Evolutionary conservation across 306 rosid genomes (phyloP), one percentile per base, ranked within the genome.

Genomic region (Quercus robur): DNA sequence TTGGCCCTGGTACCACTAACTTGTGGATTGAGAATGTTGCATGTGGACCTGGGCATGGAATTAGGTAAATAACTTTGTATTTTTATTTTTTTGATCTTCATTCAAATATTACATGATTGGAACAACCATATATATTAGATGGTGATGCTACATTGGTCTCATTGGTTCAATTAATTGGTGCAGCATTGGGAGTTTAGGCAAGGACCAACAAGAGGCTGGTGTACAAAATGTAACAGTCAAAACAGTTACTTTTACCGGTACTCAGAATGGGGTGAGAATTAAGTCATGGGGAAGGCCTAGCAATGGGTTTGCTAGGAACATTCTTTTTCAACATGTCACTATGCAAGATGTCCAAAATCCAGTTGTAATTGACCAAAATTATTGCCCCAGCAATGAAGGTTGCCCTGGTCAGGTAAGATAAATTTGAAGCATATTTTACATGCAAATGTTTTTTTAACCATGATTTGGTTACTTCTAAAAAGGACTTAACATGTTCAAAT

Each of bases 21-120:
- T 66, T 90, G 84, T 90, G 94, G 94, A 88, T 90, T 19, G 87
- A 88, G 38, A 77, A 80, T 17, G 75, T 88, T 19, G 84, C 83
- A 4, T 90, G 94, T 26, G 91, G 92, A 66, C 94, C 94, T 0
- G 92, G 94, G 38, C 94, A 90, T 49, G 93, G 93, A 63, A 85
- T 89, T 19, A 89, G 93, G 93, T 87, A 75, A 38, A 1, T 7
- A 38, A 38, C 44, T 38, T 35, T 6, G 6, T 35, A 5, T 1
- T 6, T 35, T 35, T 15, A 2, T 2, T 56, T 6, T 1, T 55
- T 51, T 0, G 28, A 18, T 55, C 28, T n/a, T 68, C 1, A 67
- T 5, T 19, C 19, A 12, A 23, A 12, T 44, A 1, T n/a, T 41
- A 4, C 21, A 10, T 5, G 4, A 46, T 9, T 52, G 6, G 38